Conservation (phyloP, 2,329 filamentous ascomycete species). For the Cladosporium sp. region DNA sequence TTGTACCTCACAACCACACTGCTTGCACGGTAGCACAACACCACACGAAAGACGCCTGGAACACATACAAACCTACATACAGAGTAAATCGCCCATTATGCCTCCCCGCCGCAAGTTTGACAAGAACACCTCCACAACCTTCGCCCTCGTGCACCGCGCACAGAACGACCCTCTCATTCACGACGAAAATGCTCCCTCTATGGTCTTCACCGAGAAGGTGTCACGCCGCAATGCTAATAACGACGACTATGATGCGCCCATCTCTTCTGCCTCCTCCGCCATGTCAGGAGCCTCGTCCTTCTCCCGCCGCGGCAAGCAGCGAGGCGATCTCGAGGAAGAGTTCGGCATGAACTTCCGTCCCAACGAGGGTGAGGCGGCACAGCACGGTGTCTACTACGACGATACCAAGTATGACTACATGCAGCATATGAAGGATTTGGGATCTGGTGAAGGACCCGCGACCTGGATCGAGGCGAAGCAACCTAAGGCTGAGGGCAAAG, state of each 20-base stretch:
- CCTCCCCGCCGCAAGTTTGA: conserved; percentile 72
- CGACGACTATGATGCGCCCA: conserved; percentile 15
- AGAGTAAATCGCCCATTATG: conserved; percentile 53
- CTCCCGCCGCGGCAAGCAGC: conserved; percentile 32
- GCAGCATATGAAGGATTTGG: conserved; percentile 93
- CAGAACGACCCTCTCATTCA: conserved; percentile 98
- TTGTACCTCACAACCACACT: background rate
- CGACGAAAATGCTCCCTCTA: conserved; percentile 80
- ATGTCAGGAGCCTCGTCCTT: conserved; percentile 30
- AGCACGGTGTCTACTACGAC: conserved; percentile 90
- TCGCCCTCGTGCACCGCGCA: conserved; percentile 88
- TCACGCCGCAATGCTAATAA: conserved; percentile 17
- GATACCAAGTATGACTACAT: conserved; percentile 98
- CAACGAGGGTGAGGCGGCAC: conserved; percentile 95
- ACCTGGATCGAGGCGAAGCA: conserved; percentile 68
- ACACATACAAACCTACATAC: background rate
- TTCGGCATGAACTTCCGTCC: conserved; percentile 69
- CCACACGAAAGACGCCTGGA: background rate
- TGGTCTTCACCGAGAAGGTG: conserved; percentile 73
- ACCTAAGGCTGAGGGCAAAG: conserved; percentile 54
- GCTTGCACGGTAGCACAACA: background rate
- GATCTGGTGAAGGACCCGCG: conserved; percentile 53
- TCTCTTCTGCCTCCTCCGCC: conserved; percentile 27
- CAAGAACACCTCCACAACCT: conserved; percentile 90
- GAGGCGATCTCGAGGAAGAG: conserved; percentile 71